A percentile compares a stretch with the other conserved stretches of the same genome.
Evolutionary conservation across 306 rosid genomes (phyloP).

Genomic region (Begonia fuchsioides): DNA sequence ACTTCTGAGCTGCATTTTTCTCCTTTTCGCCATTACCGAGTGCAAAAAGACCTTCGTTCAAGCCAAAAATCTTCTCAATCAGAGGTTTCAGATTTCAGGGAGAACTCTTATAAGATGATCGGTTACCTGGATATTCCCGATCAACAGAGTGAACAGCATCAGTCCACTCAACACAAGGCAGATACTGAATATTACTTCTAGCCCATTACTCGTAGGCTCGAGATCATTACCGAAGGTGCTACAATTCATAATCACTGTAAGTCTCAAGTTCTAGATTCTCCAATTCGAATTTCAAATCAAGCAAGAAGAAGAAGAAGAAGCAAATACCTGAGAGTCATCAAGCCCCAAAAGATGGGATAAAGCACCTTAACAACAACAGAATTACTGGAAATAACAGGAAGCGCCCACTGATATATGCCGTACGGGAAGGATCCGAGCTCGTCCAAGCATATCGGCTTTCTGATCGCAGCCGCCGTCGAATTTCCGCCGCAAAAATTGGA

Average conservation of each 20-base stretch:
- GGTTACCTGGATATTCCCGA: slow-evolving; percentile 90
- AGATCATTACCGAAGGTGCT: slow-evolving; percentile 98
- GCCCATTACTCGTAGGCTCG: slow-evolving; percentile 93
- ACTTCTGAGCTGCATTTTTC: slow-evolving; percentile 87
- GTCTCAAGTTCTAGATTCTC: neutral
- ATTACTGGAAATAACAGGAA: slow-evolving; percentile 92
- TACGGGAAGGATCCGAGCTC: slow-evolving; percentile 58
- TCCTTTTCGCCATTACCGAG: slow-evolving; percentile 90
- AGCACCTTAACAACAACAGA: slow-evolving; percentile 79
- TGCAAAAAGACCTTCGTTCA: slow-evolving; percentile 65
- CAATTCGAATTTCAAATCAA: too few species aligned
- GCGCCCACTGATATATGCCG: slow-evolving; percentile 96
- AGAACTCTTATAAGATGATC: slow-evolving; percentile 1
- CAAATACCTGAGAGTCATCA: slow-evolving; percentile 83
- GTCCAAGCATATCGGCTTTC: slow-evolving; percentile 70
- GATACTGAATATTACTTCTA: slow-evolving; percentile 92
- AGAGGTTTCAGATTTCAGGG: too few species aligned
- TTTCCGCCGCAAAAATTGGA: slow-evolving; percentile 52
- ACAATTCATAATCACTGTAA: slow-evolving; percentile 8
- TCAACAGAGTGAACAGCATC: slow-evolving; percentile 83
- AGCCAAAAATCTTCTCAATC: neutral
- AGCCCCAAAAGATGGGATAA: slow-evolving; percentile 97
- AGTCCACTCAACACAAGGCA: slow-evolving; percentile 71
- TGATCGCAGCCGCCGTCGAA: slow-evolving; percentile 15
- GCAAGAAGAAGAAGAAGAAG: neutral